These are phyloP conservation scores for Mycocentrospora acerina DNA, from an alignment of 2,329 filamentous ascomycete species.

Conservation along the genomic window DNA sequence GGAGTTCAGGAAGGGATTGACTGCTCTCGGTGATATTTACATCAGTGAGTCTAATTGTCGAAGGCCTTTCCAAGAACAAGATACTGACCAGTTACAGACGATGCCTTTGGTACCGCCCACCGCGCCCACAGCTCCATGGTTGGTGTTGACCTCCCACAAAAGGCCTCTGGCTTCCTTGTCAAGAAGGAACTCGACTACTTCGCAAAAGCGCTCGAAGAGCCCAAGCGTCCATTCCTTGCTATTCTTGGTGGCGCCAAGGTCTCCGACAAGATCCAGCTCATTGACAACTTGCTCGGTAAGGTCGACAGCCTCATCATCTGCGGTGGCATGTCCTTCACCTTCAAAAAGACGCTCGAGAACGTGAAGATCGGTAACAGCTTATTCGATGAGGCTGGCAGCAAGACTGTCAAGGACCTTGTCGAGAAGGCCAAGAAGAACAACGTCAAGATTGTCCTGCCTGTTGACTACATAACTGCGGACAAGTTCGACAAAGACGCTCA, in stretches of 20 bases:
- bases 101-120: slow-evolving; percentile 97
- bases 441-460: slow-evolving; percentile 91
- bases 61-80: neutral
- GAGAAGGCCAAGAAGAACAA: slow-evolving; percentile 97
- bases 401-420: slow-evolving; percentile 84
- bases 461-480: slow-evolving; percentile 94
- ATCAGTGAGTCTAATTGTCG: slow-evolving; percentile 67
- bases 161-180: slow-evolving; percentile 96
- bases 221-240: slow-evolving; percentile 93
- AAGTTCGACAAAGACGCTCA: slow-evolving; percentile 88
- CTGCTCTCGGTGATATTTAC: slow-evolving; percentile 91
- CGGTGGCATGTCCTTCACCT: slow-evolving; percentile 98
- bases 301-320: slow-evolving; percentile 96
- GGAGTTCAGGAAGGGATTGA: slow-evolving; percentile 92
- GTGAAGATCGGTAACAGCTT: slow-evolving; percentile 87
- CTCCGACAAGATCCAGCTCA: slow-evolving; percentile 99
- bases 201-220: slow-evolving; percentile 89
- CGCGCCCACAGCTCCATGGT: slow-evolving; percentile 99
- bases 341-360: slow-evolving; percentile 97
- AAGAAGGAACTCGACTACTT: slow-evolving; percentile 99
- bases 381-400: slow-evolving; percentile 90
- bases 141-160: slow-evolving; percentile 90
- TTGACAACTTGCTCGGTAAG: slow-evolving; percentile 98
- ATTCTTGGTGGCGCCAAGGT: slow-evolving; percentile 98
- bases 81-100: slow-evolving; percentile 61